Conservation (phyloP, 176 grass and related monocot species). For the Eleusine indica region DNA sequence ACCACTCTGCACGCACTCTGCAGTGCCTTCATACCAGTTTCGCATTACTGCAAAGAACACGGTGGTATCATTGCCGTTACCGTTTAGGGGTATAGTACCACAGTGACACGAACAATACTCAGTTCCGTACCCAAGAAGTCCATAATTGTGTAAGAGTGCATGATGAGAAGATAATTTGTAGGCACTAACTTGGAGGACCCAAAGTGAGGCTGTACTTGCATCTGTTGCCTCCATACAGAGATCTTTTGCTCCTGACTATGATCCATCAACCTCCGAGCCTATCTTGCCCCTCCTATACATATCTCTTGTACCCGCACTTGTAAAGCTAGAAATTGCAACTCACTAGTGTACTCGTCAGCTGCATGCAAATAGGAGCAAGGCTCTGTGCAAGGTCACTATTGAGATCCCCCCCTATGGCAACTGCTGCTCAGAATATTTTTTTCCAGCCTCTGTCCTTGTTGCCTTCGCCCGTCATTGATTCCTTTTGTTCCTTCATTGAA, state of each 20-base stretch:
- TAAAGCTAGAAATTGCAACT: constrained; percentile 44
- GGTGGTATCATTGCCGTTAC: constrained; percentile 21
- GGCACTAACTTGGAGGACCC: constrained; percentile 45
- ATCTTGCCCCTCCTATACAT: constrained; percentile 53
- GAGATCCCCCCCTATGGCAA: constrained; percentile 45
- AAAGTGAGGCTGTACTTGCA: constrained; percentile 47
- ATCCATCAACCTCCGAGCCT: constrained; percentile 52
- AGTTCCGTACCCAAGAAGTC: background rate
- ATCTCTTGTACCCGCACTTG: constrained; percentile 29
- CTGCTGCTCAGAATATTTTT: constrained; percentile 32
- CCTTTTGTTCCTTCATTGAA: constrained; percentile 47
- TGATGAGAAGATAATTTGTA: constrained; percentile 39
- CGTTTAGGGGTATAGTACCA: constrained; percentile 31
- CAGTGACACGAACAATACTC: constrained; percentile 28
- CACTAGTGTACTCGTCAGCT: constrained; percentile 48
- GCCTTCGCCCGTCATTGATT: constrained; percentile 49
- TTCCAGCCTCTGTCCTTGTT: constrained; percentile 45
- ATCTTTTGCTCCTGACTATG: constrained; percentile 49
- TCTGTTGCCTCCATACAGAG: constrained; percentile 42
- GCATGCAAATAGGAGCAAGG: constrained; percentile 46
- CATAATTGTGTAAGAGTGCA: constrained; percentile 30
- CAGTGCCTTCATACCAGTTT: constrained; percentile 17
- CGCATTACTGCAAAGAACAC: constrained; percentile 19
- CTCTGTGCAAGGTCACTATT: constrained; percentile 55
- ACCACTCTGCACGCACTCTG: background rate